Percentiles rank a stretch among this genome's conserved stretches.
These are phyloP conservation scores for Trametes pubescens DNA, from an alignment of 1,284 basidiomycete genomes.

Conservation along the genomic window DNA sequence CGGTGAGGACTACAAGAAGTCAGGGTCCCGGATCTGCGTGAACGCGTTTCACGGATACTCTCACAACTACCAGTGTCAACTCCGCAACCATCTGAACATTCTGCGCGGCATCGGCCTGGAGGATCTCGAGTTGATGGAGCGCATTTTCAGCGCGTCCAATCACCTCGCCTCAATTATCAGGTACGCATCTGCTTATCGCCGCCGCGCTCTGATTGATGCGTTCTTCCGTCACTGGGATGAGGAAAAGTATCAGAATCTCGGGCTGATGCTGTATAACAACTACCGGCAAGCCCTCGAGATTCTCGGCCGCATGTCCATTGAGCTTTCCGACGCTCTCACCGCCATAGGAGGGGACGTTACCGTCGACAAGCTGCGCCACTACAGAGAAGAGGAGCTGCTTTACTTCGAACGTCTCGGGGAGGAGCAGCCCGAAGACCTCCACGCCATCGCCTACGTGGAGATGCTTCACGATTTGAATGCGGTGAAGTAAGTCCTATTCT, in stretches of 20 bases:
- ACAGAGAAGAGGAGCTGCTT: neutral
- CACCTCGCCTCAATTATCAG: slow-evolving; percentile 38
- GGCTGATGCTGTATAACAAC: slow-evolving; percentile 39
- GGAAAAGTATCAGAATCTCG: slow-evolving; percentile 39
- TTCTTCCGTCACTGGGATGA: slow-evolving; percentile 42
- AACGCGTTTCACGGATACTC: slow-evolving; percentile 46
- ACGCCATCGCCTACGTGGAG: slow-evolving; percentile 34
- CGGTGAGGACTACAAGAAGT: slow-evolving; percentile 32
- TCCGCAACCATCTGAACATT: slow-evolving; percentile 39
- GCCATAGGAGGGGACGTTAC: too few relatives aligned
- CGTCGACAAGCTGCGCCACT: neutral
- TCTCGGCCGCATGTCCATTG: too few relatives aligned
- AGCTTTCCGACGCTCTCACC: too few relatives aligned
- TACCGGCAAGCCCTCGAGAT: slow-evolving; percentile 38
- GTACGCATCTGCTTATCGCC: slow-evolving; percentile 41
- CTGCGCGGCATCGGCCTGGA: slow-evolving; percentile 40
- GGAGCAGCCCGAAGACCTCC: slow-evolving; percentile 29
- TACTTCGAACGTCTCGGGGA: slow-evolving; percentile 31
- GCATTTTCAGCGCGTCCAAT: slow-evolving; percentile 43
- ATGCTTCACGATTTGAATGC: slow-evolving; percentile 18
- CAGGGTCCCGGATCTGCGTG: slow-evolving; percentile 31
- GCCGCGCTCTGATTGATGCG: slow-evolving; percentile 37
- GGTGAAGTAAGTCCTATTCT: neutral
- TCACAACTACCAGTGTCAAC: slow-evolving; percentile 42
- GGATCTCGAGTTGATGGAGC: slow-evolving; percentile 44